Evolutionary conservation across 768 basidiomycete genomes (phyloP).

Genomic region (Phaeotremella fagi): DNA sequence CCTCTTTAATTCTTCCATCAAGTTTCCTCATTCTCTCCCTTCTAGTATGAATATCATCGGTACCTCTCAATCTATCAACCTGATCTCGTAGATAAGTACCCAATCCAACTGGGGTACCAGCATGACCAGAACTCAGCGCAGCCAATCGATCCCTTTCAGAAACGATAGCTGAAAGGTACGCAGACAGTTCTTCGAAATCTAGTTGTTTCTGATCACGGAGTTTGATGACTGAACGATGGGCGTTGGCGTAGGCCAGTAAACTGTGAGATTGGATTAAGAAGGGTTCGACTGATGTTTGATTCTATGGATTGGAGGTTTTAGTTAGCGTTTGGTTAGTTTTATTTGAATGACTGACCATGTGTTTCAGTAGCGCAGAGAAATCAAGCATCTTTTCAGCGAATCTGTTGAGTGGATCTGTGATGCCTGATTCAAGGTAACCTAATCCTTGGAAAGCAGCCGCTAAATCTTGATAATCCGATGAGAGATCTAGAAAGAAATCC

Average conservation of each 20-base stretch:
- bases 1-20: slow-evolving; percentile 93
- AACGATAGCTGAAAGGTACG: slow-evolving; percentile 88
- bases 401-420: slow-evolving; percentile 93
- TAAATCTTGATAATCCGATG: slow-evolving; percentile 93
- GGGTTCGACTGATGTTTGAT: slow-evolving; percentile 84
- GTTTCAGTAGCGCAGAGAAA: slow-evolving; percentile 82
- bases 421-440: slow-evolving; percentile 95
- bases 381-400: slow-evolving; percentile 95
- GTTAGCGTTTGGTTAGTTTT: neutral
- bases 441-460: slow-evolving; percentile 94
- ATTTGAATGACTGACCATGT: slow-evolving; percentile 71
- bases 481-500: slow-evolving; percentile 70
- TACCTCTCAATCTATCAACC: slow-evolving; percentile 84
- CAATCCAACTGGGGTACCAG: slow-evolving; percentile 66
- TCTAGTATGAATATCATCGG: slow-evolving; percentile 85
- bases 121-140: slow-evolving; percentile 82
- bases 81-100: slow-evolving; percentile 86
- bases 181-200: slow-evolving; percentile 94
- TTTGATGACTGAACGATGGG: slow-evolving; percentile 89
- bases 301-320: slow-evolving; percentile 52
- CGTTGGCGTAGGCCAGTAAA: slow-evolving; percentile 84
- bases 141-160: slow-evolving; percentile 87
- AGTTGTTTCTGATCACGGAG: slow-evolving; percentile 97
- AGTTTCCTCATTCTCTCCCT: slow-evolving; percentile 91
- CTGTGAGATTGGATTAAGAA: slow-evolving; percentile 87